Conservation (phyloP, 2,329 filamentous ascomycete species). For the Colletotrichum destructivum region DNA sequence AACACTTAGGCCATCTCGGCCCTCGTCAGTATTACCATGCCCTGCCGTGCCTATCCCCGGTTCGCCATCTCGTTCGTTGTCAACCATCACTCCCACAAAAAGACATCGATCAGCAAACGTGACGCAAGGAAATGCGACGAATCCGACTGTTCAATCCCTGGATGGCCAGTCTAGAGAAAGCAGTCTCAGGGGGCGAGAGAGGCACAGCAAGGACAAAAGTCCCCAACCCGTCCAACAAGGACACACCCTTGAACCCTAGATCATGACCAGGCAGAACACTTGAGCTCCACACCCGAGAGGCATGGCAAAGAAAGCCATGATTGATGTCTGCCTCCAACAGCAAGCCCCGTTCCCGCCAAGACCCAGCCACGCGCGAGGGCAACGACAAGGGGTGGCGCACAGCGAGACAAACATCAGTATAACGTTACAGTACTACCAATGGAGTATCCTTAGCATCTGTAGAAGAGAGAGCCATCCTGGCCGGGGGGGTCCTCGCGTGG, state of each 20-base stretch:
- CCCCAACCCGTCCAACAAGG: neutral
- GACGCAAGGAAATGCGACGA: neutral
- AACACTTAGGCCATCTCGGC: neutral
- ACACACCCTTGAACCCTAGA: too few species aligned
- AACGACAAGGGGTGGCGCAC: neutral
- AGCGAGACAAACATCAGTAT: neutral
- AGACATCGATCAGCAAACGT: neutral
- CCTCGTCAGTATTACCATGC: too few species aligned
- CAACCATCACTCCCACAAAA: too few species aligned
- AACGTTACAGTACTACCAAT: neutral
- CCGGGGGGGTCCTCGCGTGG: neutral
- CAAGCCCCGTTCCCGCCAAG: neutral
- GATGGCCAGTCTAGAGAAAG: neutral
- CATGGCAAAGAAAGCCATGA: too few species aligned
- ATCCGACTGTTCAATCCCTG: neutral
- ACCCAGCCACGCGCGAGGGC: neutral
- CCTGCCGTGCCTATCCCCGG: neutral
- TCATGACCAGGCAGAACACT: neutral
- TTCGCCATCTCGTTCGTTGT: too few species aligned
- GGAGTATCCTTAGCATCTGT: neutral
- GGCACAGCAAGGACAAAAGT: constrained; percentile 6
- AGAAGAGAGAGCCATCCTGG: neutral
- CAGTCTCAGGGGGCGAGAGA: too few species aligned
- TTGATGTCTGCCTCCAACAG: neutral
- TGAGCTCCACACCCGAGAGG: neutral